Evolutionary conservation across 202 grass and related monocot species (phyloP).

Genomic region (Bolboschoenoplectus hybrid): DNA sequence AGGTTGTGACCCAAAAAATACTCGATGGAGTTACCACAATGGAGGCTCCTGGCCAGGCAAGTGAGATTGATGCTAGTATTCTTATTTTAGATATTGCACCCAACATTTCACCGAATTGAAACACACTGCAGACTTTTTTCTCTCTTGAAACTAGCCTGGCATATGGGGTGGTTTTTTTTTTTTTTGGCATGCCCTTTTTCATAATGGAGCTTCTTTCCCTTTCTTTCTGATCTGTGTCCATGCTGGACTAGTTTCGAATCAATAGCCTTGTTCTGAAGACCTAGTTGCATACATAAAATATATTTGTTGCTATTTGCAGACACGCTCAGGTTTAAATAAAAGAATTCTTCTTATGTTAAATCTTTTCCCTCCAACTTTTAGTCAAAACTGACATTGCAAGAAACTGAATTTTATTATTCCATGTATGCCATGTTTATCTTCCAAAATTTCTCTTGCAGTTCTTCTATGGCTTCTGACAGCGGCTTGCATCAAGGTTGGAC

Average conservation of each 20-base stretch:
- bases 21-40: conserved; percentile 95
- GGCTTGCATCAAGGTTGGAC: conserved; percentile 85
- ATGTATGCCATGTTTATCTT: conserved; percentile 7
- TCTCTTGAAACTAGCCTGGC: neutral
- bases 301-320: neutral
- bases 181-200: neutral
- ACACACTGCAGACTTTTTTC: neutral
- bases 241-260: neutral
- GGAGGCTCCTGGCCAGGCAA: conserved; percentile 91
- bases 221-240: neutral
- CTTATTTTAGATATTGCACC: conserved; percentile 1
- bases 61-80: neutral
- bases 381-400: neutral
- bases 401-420: neutral
- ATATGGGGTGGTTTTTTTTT: neutral
- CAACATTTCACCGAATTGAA: neutral
- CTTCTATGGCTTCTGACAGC: conserved; percentile 86
- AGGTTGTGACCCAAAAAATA: conserved; percentile 91
- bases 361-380: neutral
- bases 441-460: conserved; percentile 52
- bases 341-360: neutral
- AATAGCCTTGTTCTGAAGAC: neutral
- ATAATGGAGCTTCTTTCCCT: neutral
- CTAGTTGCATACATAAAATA: conserved; percentile 27
- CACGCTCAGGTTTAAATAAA: neutral